These are phyloP conservation scores for Omphalotus olearius DNA, from an alignment of 1,284 basidiomycete genomes.

Conservation along the genomic window DNA sequence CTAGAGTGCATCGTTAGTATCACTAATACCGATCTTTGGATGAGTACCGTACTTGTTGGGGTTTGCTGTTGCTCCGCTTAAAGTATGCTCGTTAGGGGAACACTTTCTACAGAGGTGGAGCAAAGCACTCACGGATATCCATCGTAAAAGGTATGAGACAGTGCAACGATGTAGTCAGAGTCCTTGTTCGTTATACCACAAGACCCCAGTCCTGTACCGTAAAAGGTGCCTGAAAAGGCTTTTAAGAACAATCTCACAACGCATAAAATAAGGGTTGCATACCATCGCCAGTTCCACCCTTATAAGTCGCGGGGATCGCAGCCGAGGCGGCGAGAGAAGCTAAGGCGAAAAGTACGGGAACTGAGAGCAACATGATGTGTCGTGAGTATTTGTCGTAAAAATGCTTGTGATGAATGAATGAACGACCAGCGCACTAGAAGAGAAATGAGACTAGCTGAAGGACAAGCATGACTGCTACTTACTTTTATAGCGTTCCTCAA, in stretches of 20 bases:
- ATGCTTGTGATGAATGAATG: too few relatives aligned
- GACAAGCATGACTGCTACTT: too few relatives aligned
- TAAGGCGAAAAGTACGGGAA: neutral
- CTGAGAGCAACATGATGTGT: too few relatives aligned
- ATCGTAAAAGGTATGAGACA: slow-evolving; percentile 5
- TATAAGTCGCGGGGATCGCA: slow-evolving; percentile 1
- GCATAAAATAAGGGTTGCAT: neutral
- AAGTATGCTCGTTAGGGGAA: neutral
- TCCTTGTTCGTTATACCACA: slow-evolving; percentile 7
- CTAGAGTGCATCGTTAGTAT: neutral
- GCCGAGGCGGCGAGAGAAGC: neutral
- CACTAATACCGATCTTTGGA: neutral
- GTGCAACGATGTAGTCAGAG: slow-evolving; percentile 3
- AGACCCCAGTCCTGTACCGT: slow-evolving; percentile 1
- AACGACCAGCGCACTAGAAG: too few relatives aligned
- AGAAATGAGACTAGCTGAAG: too few relatives aligned
- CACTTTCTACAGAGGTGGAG: neutral
- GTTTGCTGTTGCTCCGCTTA: neutral
- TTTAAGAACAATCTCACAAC: neutral
- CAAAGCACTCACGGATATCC: slow-evolving; percentile 3
- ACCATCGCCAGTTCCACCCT: slow-evolving; percentile 8
- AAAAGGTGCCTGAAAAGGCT: slow-evolving; percentile 2
- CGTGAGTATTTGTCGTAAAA: too few relatives aligned
- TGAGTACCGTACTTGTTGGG: neutral
- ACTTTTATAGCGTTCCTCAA: too few relatives aligned